A percentile compares a stretch with the other conserved stretches of the same genome.
phyloP scores from a whole-genome alignment of 2,329 filamentous ascomycete species.

The Whalleya microplaca region DNA sequence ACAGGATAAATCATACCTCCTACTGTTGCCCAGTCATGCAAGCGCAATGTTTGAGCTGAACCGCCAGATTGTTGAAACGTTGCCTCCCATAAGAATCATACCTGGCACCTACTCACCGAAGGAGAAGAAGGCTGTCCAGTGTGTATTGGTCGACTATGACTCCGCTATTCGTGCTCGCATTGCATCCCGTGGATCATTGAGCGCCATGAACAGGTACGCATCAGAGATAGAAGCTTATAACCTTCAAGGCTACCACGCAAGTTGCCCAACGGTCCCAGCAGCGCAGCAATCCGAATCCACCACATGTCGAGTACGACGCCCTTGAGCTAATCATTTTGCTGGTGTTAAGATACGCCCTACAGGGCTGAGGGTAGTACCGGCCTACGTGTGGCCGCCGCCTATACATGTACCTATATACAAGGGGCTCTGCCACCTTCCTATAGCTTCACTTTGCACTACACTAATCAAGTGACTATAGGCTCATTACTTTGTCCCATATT shows the following conservation, averaged over 20 bases:
- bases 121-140: no score
- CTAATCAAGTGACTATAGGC: no score
- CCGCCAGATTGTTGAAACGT: not conserved
- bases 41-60: not conserved
- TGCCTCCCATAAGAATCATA: constrained; percentile 7
- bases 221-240: not conserved
- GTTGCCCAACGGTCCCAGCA: constrained; percentile 1
- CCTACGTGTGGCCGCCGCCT: no score
- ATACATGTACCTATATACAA: no score
- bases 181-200: not conserved
- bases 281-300: not conserved
- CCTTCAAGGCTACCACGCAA: not conserved
- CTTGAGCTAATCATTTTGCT: no score
- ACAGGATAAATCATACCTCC: constrained; percentile 34
- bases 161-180: constrained; percentile 3
- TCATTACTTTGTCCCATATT: no score
- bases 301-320: not conserved
- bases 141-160: constrained; percentile 2
- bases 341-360: no score
- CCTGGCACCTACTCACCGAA: constrained; percentile 3
- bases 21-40: constrained; percentile 21
- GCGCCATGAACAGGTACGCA: constrained; percentile 2
- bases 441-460: no score
- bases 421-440: no score
- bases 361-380: no score